Evolutionary conservation across 2,329 filamentous ascomycete species (phyloP).

Genomic region (Parasarocladium wereldwijsianum): DNA sequence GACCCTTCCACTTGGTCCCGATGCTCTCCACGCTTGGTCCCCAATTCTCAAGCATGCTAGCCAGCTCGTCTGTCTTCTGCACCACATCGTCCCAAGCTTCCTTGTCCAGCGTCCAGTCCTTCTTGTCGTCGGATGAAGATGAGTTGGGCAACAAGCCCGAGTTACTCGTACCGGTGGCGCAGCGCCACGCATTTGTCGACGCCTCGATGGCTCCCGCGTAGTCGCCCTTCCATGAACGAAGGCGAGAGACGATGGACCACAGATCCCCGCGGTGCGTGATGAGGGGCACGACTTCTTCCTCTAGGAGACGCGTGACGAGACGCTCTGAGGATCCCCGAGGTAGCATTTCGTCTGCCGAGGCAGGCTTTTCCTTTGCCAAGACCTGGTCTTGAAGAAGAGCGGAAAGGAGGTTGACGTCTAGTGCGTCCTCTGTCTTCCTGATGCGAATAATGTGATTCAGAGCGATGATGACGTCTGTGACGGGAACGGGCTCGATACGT

Average conservation of each 20-base stretch:
- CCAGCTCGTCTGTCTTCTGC: constrained; percentile 63
- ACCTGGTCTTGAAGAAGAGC: constrained; percentile 60
- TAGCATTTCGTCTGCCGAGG: constrained; percentile 16
- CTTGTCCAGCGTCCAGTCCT: constrained; percentile 34
- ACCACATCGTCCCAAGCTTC: constrained; percentile 60
- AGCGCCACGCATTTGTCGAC: constrained; percentile 81
- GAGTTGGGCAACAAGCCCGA: constrained; percentile 12
- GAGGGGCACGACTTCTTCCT: constrained; percentile 61
- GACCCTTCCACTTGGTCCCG: constrained; percentile 73
- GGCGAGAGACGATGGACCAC: constrained; percentile 59
- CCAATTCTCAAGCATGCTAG: constrained; percentile 71
- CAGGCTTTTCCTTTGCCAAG: constrained; percentile 21
- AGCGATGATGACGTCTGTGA: constrained; percentile 61
- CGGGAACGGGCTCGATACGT: constrained; percentile 59
- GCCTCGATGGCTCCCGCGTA: constrained; percentile 63
- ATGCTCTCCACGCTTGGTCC: constrained; percentile 51
- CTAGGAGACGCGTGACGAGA: constrained; percentile 57
- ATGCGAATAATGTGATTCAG: constrained; percentile 64
- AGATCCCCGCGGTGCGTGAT: constrained; percentile 68
- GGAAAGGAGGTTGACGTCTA: constrained; percentile 61
- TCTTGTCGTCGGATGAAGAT: constrained; percentile 26
- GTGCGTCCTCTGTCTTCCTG: constrained; percentile 59
- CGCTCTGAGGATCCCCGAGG: constrained; percentile 44
- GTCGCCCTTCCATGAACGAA: constrained; percentile 60
- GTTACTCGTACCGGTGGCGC: constrained; percentile 40